Conservation (phyloP, 2,329 filamentous ascomycete genomes). For the Colletotrichum orbiculare region DNA sequence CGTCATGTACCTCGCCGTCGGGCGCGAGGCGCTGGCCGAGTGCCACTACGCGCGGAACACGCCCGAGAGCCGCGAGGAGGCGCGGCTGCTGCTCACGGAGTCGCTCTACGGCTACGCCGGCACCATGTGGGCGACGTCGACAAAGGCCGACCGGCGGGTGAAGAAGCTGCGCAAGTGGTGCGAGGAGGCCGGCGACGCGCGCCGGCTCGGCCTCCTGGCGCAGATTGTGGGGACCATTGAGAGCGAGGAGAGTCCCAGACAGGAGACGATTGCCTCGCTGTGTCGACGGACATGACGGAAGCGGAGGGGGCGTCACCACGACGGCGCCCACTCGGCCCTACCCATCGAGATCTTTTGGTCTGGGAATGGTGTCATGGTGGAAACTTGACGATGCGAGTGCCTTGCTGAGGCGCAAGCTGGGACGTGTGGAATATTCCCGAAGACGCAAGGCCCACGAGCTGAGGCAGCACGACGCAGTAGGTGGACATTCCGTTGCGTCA, state of each 20-base stretch:
- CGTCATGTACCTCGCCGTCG: not conserved
- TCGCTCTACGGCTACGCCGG: conserved; percentile 10
- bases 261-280: not conserved
- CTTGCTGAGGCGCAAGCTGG: not conserved
- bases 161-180: conserved; percentile 27
- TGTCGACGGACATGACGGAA: too few relatives aligned
- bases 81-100: conserved; percentile 6
- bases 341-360: too few relatives aligned
- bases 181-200: conserved; percentile 1
- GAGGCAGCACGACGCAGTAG: conserved; percentile 9
- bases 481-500: conserved; percentile 21
- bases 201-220: not conserved
- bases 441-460: not conserved
- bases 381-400: not conserved
- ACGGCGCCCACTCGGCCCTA: too few relatives aligned
- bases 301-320: too few relatives aligned
- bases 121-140: conserved; percentile 1
- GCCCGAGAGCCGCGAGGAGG: not conserved
- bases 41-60: conserved; percentile 12
- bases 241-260: not conserved
- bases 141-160: conserved; percentile 18
- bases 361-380: conserved; percentile 1
- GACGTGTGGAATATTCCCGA: conserved; percentile 6
- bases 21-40: conserved; percentile 22
- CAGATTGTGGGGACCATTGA: conserved; percentile 11